These are phyloP conservation scores for Petunia hybrid DNA, from an alignment of 305 asterid species.

Conservation along the genomic window DNA sequence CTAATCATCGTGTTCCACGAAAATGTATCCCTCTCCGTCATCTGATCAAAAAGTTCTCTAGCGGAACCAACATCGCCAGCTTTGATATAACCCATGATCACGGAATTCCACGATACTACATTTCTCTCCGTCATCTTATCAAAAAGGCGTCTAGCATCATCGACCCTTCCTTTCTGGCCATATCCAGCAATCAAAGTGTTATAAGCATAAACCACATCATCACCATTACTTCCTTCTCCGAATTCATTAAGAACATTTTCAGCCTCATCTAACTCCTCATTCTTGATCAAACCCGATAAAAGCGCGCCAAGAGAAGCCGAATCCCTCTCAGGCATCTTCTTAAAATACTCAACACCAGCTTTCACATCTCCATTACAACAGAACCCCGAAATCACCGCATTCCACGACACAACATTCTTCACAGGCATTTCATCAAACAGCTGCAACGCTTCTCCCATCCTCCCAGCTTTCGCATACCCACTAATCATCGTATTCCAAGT, in stretches of 20 bases:
- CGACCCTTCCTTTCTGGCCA: conserved; percentile 73
- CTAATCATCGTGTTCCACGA: conserved; percentile 84
- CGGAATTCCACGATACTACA: conserved; percentile 82
- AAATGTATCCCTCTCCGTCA: conserved; percentile 61
- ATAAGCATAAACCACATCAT: conserved; percentile 68
- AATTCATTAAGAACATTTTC: conserved; percentile 54
- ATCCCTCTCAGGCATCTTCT: conserved; percentile 71
- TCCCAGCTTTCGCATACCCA: conserved; percentile 77
- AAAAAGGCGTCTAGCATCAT: conserved; percentile 71
- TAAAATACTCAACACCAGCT: conserved; percentile 61
- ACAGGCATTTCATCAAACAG: conserved; percentile 61
- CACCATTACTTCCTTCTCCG: conserved; percentile 40
- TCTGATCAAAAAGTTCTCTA: conserved; percentile 69
- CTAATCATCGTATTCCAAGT: conserved; percentile 92
- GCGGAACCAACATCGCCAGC: conserved; percentile 67
- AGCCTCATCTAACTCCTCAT: conserved; percentile 67
- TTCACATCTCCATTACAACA: conserved; percentile 64
- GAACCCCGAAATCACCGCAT: conserved; percentile 76
- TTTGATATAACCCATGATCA: conserved; percentile 83
- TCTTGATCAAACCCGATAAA: conserved; percentile 74
- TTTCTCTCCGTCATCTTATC: conserved; percentile 66
- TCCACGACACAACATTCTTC: conserved; percentile 82
- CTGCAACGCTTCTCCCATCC: conserved; percentile 64
- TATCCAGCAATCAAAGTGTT: conserved; percentile 89
- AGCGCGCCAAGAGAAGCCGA: conserved; percentile 69